Evolutionary conservation across 441 rosid species (phyloP), one percentile per base, ranked within the genome.

Genomic region (Erodium chrysanthum): DNA sequence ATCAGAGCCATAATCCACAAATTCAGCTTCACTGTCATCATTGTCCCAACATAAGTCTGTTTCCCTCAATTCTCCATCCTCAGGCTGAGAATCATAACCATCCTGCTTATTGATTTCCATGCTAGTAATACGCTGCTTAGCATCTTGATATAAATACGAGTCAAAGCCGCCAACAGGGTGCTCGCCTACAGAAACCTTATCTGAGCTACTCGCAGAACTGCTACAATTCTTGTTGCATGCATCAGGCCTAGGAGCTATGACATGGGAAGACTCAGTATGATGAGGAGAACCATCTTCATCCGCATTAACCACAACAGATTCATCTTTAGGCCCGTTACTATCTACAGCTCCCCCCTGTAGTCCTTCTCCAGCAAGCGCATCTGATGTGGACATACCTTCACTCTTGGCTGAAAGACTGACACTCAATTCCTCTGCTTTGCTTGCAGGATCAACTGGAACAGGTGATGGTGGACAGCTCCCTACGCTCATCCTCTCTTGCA

Each of bases 1-100:
- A 31, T 62, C 66, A 67, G 86, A 80, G 52, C 75, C 84, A 44
- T 85, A 82, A 72, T 86, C 85, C 64, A 82, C 74, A 48, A 75
- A 81, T 68, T 85, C 85, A 44, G 66, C 72, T 31, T 84, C 84
- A 3, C 65, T 68, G 3, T 54, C 72, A 15, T 77, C 82, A 7
- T 81, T 82, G 64, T 76, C 82, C 83, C 81, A 79, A 76, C 66
- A 70, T 6, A 66, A 58, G 66, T 78, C 80, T 7, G 84, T 71
- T 70, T 83, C 91, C 70, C 84, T 82, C 73, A 86, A 75, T 74
- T 86, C 91, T 56, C 91, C 86, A 48, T 86, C 89, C 78, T 86
- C 89, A 72, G 79, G 73, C 71, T 79, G 84, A 40, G 88, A 86
- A 46, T 83, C 84, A 75, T 80, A 80, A 70, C 82, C 87, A 73